These are phyloP conservation scores for Fusarium sp. DNA, from an alignment of 2,329 filamentous ascomycete genomes.

Conservation along the genomic window DNA sequence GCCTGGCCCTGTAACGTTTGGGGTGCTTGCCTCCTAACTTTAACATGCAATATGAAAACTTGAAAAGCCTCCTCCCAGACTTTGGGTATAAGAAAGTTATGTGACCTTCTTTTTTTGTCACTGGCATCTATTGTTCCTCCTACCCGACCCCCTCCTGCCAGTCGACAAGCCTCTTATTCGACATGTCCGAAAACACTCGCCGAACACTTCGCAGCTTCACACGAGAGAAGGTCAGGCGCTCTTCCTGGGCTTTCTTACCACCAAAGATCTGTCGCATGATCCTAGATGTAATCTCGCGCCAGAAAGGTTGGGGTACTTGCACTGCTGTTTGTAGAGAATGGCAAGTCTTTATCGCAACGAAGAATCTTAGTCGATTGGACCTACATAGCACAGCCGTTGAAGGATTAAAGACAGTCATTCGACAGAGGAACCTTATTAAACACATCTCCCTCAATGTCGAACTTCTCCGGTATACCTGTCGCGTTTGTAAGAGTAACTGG, in stretches of 20 bases:
- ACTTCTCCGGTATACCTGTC: background rate
- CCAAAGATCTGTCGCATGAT: background rate
- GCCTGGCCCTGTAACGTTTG: too few species aligned
- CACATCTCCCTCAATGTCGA: constrained; percentile 4
- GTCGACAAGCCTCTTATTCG: background rate
- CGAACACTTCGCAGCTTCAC: background rate
- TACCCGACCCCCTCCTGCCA: background rate
- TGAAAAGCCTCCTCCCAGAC: too few species aligned
- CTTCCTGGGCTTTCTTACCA: background rate
- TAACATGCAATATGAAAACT: too few species aligned
- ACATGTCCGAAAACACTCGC: too few species aligned
- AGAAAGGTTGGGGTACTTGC: background rate
- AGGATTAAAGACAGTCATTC: background rate
- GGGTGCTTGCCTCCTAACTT: too few species aligned
- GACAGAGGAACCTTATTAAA: constrained; percentile 1
- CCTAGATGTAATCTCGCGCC: background rate
- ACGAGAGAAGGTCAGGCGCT: background rate
- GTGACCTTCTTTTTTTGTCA: too few species aligned
- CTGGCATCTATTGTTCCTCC: background rate
- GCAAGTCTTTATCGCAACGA: background rate
- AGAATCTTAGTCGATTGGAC: background rate
- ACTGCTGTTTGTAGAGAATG: constrained; percentile 5
- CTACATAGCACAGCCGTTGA: background rate
- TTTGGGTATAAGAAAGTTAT: too few species aligned
- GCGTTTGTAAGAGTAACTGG: background rate